These are phyloP conservation scores for Glonium stellatum DNA, from an alignment of 495 filamentous ascomycete genomes.

Conservation along the genomic window DNA sequence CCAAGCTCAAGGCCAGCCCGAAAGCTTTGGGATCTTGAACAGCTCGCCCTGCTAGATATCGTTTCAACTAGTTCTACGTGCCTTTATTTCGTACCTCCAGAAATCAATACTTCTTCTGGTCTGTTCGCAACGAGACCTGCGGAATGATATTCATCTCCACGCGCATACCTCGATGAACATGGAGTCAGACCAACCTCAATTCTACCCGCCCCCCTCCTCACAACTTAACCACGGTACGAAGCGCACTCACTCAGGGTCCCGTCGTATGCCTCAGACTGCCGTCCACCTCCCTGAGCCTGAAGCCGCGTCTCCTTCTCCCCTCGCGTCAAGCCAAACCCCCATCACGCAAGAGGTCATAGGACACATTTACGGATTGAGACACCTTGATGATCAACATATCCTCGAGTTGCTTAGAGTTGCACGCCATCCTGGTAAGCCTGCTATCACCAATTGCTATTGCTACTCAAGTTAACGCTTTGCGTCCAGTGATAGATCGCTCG, in stretches of 20 bases:
- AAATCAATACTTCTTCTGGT: conserved; percentile 7
- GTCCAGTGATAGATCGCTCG: conserved; percentile 11
- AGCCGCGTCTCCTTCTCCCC: conserved; percentile 25
- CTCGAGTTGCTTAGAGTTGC: conserved; percentile 23
- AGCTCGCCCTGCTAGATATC: not conserved
- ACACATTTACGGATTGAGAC: conserved; percentile 26
- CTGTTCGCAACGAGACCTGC: conserved; percentile 22
- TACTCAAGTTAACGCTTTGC: conserved; percentile 15
- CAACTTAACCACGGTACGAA: conserved; percentile 22
- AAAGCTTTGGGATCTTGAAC: not conserved
- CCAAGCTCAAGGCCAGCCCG: conserved; percentile 2
- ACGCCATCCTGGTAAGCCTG: conserved; percentile 22
- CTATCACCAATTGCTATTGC: not conserved
- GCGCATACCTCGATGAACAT: conserved; percentile 18
- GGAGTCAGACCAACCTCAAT: conserved; percentile 26
- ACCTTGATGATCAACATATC: conserved; percentile 27
- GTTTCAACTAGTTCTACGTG: not conserved
- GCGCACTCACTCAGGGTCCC: conserved; percentile 9
- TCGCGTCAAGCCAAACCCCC: conserved; percentile 14
- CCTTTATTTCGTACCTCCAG: not conserved
- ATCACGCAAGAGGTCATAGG: conserved; percentile 26
- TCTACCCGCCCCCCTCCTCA: conserved; percentile 20
- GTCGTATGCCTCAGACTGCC: conserved; percentile 25
- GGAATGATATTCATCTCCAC: conserved; percentile 20
- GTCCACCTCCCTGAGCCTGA: conserved; percentile 26